Conservation (phyloP, 371 early-diverging fungal genomes). For the Rhizopus stolonifer region DNA sequence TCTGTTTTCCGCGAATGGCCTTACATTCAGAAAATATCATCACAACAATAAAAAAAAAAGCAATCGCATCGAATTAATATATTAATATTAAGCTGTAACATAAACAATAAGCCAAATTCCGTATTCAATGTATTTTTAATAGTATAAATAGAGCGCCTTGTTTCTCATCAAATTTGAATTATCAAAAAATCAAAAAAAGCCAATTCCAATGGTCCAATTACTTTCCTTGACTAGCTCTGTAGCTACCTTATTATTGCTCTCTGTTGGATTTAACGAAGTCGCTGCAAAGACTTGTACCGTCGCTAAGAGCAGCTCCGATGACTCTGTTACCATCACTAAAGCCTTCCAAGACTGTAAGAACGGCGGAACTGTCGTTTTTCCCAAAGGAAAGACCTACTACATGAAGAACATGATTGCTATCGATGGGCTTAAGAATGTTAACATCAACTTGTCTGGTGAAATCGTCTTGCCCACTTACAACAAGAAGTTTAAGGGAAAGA, state of each 20-base stretch:
- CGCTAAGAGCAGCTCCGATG: conserved; percentile 24
- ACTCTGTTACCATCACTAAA: conserved; percentile 21
- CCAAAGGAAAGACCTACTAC: conserved; percentile 28
- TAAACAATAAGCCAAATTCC: too few relatives aligned
- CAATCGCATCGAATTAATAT: too few relatives aligned
- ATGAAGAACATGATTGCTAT: conserved; percentile 22
- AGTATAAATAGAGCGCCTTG: too few relatives aligned
- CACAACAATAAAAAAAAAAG: too few relatives aligned
- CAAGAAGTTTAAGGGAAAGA: conserved; percentile 24
- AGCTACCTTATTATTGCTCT: neutral
- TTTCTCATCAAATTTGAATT: too few relatives aligned
- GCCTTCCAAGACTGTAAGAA: conserved; percentile 33
- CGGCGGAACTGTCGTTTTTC: conserved; percentile 37
- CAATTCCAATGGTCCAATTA: neutral
- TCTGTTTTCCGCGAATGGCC: too few relatives aligned
- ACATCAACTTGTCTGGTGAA: conserved; percentile 29
- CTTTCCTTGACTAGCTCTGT: neutral
- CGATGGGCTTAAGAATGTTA: too few relatives aligned
- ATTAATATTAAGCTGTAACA: too few relatives aligned
- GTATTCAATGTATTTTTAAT: too few relatives aligned
- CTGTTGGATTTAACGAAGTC: neutral
- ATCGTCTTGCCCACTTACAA: conserved; percentile 27
- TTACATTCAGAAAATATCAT: too few relatives aligned
- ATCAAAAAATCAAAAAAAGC: too few relatives aligned
- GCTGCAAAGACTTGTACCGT: conserved; percentile 28